Conservation (phyloP, 345 rosid species). For the Triadica sebifera region DNA sequence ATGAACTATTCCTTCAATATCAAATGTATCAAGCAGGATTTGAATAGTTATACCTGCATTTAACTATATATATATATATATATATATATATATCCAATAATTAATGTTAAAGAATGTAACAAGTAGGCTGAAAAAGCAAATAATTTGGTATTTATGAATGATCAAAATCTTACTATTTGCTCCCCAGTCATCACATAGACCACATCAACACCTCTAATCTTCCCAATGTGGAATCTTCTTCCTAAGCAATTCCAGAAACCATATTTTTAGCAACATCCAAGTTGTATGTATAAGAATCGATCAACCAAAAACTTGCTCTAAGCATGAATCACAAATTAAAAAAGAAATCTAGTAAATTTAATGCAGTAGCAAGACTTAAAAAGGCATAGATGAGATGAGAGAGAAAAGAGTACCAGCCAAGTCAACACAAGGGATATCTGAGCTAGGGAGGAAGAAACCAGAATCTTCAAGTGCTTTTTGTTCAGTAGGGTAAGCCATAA, state of each 20-base stretch:
- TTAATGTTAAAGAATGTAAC: background rate
- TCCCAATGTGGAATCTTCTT: constrained; percentile 39
- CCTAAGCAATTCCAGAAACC: constrained; percentile 20
- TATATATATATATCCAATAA: background rate
- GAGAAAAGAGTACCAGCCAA: constrained; percentile 24
- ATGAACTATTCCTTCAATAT: constrained; percentile 34
- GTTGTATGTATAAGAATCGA: no score
- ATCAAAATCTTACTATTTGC: constrained; percentile 21
- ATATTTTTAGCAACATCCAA: no score
- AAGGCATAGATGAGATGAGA: no score
- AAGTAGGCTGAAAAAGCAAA: background rate
- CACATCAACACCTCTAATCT: constrained; percentile 21
- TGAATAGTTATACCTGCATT: constrained; percentile 34
- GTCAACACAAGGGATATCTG: constrained; percentile 16
- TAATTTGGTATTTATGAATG: no score
- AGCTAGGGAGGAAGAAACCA: constrained; percentile 27
- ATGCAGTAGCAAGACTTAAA: no score
- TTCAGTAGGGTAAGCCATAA: constrained; percentile 35
- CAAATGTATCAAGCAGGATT: constrained; percentile 28
- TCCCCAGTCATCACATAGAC: constrained; percentile 39
- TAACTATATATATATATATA: no score
- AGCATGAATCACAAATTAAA: no score
- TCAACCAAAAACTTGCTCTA: no score
- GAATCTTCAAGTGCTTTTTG: constrained; percentile 27
- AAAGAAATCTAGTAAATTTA: no score